A percentile compares a stretch with the other conserved stretches of the same genome.
Evolutionary conservation across 306 rosid species (phyloP).

Genomic region (Clitoria ternatea): DNA sequence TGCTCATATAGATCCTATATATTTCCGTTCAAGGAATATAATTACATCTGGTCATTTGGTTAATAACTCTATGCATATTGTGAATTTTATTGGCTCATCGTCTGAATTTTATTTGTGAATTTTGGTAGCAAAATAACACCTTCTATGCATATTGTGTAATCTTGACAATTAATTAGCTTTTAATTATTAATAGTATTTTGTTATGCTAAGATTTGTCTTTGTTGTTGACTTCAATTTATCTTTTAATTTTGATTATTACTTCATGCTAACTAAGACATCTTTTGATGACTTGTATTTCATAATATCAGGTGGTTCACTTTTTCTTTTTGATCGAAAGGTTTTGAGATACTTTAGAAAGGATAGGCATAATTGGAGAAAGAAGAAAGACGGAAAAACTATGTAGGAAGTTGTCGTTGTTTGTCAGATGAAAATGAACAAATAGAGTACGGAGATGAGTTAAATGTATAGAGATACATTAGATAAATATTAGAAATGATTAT

Average conservation of each 20-base stretch:
- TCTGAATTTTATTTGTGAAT: background rate
- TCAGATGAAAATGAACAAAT: too few relatives aligned
- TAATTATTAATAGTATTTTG: constrained; percentile 11
- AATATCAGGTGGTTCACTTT: constrained; percentile 77
- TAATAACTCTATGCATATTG: too few relatives aligned
- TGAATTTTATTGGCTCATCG: too few relatives aligned
- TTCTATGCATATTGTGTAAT: background rate
- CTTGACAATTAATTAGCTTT: background rate
- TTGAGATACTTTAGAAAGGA: constrained; percentile 92
- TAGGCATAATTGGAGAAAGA: constrained; percentile 94
- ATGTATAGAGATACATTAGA: too few relatives aligned
- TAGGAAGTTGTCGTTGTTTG: too few relatives aligned
- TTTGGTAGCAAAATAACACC: constrained; percentile 3
- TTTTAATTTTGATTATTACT: background rate
- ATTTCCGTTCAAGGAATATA: constrained; percentile 10
- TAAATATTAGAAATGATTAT: too few relatives aligned
- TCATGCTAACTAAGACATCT: background rate
- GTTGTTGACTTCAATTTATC: background rate
- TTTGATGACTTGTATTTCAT: constrained; percentile 23
- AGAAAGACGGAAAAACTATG: constrained; percentile 85
- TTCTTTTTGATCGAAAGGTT: constrained; percentile 85
- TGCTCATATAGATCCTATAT: background rate
- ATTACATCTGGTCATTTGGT: background rate
- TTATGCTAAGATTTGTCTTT: constrained; percentile 9
- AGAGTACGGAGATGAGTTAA: too few relatives aligned